Conservation (phyloP, 305 asterid genomes). For the Solanum hybrid region DNA sequence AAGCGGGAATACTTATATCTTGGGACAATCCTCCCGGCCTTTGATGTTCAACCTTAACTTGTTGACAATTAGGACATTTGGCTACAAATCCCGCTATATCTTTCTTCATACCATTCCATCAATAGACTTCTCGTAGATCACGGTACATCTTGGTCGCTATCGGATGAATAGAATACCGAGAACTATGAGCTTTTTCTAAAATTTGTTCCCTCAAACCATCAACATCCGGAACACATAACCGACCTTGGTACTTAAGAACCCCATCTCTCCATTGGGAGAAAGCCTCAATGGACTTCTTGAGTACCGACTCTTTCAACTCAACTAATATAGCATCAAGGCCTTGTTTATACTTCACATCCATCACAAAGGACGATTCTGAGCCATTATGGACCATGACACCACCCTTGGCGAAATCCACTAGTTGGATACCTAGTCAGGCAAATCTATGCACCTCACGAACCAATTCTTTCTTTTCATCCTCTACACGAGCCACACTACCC, state of each 20-base stretch:
- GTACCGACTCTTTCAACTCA: background rate
- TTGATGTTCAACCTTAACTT: background rate
- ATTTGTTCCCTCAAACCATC: background rate
- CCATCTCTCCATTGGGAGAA: background rate
- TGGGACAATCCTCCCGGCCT: background rate
- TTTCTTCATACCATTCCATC: background rate
- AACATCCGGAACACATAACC: background rate
- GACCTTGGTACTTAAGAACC: background rate
- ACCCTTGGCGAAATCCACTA: background rate
- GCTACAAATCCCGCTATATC: background rate
- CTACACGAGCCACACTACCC: background rate
- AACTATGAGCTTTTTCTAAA: background rate
- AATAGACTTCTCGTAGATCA: background rate
- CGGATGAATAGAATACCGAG: background rate
- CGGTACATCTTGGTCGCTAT: background rate
- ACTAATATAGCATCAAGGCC: background rate
- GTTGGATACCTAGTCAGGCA: background rate
- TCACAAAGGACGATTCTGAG: background rate
- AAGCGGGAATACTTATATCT: background rate
- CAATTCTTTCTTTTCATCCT: background rate
- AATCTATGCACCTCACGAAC: background rate
- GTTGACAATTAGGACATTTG: background rate
- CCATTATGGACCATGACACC: background rate
- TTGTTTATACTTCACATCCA: background rate
- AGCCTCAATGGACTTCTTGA: background rate